These are phyloP conservation scores for Voacanga thouarsii DNA, from an alignment of 257 asterid genomes.

Conservation along the genomic window DNA sequence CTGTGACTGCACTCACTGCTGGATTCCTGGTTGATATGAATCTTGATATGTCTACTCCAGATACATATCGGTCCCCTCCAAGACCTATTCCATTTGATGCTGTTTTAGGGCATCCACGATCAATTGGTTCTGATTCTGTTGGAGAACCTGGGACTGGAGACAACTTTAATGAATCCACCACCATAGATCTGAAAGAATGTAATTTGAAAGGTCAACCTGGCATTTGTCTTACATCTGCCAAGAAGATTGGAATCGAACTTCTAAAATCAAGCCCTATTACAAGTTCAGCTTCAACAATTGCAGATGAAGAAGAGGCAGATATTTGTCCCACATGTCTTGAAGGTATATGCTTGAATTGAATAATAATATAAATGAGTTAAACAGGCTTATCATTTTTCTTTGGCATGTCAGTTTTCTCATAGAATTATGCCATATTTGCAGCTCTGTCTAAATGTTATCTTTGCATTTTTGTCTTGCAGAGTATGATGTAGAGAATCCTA, in stretches of 20 bases:
- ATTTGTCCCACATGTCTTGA: slow-evolving; percentile 84
- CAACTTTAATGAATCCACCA: slow-evolving; percentile 26
- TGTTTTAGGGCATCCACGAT: slow-evolving; percentile 42
- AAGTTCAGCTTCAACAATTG: slow-evolving; percentile 17
- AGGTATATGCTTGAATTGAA: slow-evolving; percentile 38
- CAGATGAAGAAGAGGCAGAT: slow-evolving; percentile 56
- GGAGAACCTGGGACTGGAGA: slow-evolving; percentile 24
- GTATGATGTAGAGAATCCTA: slow-evolving; percentile 63
- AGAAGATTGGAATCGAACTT: slow-evolving; percentile 38
- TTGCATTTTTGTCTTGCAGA: slow-evolving; percentile 36
- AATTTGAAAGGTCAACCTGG: slow-evolving; percentile 33
- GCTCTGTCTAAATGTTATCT: background rate
- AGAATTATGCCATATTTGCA: background rate
- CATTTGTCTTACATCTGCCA: slow-evolving; percentile 37
- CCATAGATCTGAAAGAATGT: slow-evolving; percentile 33
- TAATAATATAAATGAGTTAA: background rate
- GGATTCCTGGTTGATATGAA: slow-evolving; percentile 51
- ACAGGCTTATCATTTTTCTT: background rate
- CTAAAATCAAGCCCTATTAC: slow-evolving; percentile 29
- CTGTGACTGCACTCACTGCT: slow-evolving; percentile 38
- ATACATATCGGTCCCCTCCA: slow-evolving; percentile 63
- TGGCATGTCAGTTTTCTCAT: background rate
- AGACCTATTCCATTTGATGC: slow-evolving; percentile 65
- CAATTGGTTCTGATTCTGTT: slow-evolving; percentile 24
- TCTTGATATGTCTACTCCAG: slow-evolving; percentile 61